phyloP scores from a whole-genome alignment of 805 yeast species.

The Candida ascalaphidarum region DNA sequence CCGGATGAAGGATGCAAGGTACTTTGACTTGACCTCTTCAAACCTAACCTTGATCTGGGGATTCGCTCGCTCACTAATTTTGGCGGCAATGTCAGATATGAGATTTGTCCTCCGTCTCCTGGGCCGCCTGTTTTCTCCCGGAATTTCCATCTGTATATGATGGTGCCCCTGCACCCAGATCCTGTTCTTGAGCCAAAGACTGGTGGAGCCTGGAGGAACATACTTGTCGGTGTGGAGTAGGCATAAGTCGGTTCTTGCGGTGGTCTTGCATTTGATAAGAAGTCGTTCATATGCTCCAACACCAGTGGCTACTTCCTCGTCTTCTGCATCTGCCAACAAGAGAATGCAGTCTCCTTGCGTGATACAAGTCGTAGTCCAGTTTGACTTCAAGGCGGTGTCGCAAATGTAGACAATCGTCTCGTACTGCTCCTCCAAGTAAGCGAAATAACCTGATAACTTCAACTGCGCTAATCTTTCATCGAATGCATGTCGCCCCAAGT shows the following conservation, averaged over 20 bases:
- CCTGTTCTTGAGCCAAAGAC: conserved; percentile 75
- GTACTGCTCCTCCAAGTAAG: conserved; percentile 82
- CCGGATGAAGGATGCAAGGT: conserved; percentile 15
- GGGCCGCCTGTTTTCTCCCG: conserved; percentile 7
- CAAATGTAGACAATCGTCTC: conserved; percentile 87
- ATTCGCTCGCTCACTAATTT: conserved; percentile 21
- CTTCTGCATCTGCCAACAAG: conserved; percentile 75
- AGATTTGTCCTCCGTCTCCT: conserved; percentile 14
- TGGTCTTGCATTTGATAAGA: conserved; percentile 64
- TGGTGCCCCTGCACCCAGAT: conserved; percentile 92
- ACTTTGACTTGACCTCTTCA: conserved; percentile 23
- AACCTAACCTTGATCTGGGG: conserved; percentile 23
- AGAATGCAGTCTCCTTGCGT: conserved; percentile 94
- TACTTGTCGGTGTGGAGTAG: conserved; percentile 74
- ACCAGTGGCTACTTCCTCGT: conserved; percentile 45
- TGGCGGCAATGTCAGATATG: conserved; percentile 28
- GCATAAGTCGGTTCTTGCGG: conserved; percentile 83
- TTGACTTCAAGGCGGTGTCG: conserved; percentile 72
- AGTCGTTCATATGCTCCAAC: conserved; percentile 83
- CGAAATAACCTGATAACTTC: conserved; percentile 81
- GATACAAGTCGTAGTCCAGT: conserved; percentile 89
- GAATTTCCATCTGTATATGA: conserved; percentile 66
- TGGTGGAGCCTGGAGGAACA: conserved; percentile 81
- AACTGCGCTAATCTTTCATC: conserved; percentile 71
- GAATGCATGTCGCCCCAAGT: conserved; percentile 88